Percentiles rank a stretch among this genome's conserved stretches.
phyloP scores from a whole-genome alignment of 2,329 filamentous ascomycete species.

The Bipolaris bicolor region DNA sequence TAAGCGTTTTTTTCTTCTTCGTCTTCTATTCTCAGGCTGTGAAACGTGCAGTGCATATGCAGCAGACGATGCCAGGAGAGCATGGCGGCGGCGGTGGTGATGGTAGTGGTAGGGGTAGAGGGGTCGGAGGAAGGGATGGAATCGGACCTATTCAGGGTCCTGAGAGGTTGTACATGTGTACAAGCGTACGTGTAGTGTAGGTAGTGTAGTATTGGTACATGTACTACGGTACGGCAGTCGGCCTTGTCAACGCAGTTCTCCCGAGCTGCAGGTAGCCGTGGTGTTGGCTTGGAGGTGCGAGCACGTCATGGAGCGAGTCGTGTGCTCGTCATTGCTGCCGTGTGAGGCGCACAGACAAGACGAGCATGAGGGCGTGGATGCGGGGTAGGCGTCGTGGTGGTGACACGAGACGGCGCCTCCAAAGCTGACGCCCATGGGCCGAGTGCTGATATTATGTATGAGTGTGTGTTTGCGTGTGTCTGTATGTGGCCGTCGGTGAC shows the following conservation, averaged over 20 bases:
- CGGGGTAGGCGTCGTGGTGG: slow-evolving; percentile 27
- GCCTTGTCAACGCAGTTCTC: slow-evolving; percentile 4
- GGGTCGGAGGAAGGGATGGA: slow-evolving; percentile 3
- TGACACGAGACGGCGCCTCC: slow-evolving; percentile 16
- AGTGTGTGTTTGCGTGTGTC: too few relatives aligned
- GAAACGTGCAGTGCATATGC: slow-evolving; percentile 21
- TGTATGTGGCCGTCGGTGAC: not conserved
- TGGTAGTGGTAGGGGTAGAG: slow-evolving; percentile 4
- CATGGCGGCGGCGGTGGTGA: not conserved
- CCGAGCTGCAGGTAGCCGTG: slow-evolving; percentile 24
- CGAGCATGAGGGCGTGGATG: slow-evolving; percentile 16
- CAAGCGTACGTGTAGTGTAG: not conserved
- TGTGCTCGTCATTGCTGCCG: slow-evolving; percentile 8
- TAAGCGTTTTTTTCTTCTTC: slow-evolving; percentile 21
- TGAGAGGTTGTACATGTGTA: too few relatives aligned
- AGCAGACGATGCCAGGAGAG: slow-evolving; percentile 13
- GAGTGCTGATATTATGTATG: not conserved
- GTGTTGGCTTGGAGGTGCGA: slow-evolving; percentile 16
- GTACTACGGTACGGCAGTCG: not conserved
- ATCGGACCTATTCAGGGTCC: slow-evolving; percentile 6
- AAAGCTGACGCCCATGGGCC: not conserved
- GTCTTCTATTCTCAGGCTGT: not conserved
- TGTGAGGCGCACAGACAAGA: slow-evolving; percentile 19
- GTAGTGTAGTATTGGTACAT: not conserved
- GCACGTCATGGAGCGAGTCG: slow-evolving; percentile 22